A percentile compares a stretch with the other conserved stretches of the same genome.
These are phyloP conservation scores for Grigorovia humatica DNA, from an alignment of 805 yeast species.

Conservation along the genomic window DNA sequence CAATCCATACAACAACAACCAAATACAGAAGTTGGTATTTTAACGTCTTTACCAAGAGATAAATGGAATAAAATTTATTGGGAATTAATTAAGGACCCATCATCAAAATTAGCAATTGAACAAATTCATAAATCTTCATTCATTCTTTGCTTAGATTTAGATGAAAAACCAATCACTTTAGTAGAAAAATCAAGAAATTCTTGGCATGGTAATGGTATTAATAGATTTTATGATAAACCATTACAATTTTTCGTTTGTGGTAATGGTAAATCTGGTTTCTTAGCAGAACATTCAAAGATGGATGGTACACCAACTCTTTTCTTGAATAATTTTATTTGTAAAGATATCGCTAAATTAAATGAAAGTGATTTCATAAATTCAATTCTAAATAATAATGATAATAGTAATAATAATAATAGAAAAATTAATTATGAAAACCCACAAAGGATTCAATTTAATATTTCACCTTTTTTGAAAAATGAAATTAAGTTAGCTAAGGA, in stretches of 20 bases:
- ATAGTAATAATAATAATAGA: neutral
- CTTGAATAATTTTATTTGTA: slow-evolving; percentile 65
- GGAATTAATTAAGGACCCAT: slow-evolving; percentile 47
- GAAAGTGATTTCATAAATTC: slow-evolving; percentile 16
- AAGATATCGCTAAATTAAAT: slow-evolving; percentile 42
- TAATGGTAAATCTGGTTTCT: slow-evolving; percentile 83
- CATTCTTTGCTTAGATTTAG: slow-evolving; percentile 63
- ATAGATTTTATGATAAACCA: slow-evolving; percentile 89
- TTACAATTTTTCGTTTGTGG: slow-evolving; percentile 70
- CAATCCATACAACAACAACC: slow-evolving; percentile 6
- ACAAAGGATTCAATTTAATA: slow-evolving; percentile 41
- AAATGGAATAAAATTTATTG: slow-evolving; percentile 56
- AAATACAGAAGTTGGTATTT: slow-evolving; percentile 53
- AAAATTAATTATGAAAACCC: slow-evolving; percentile 1
- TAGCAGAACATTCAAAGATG: slow-evolving; percentile 96
- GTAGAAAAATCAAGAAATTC: slow-evolving; percentile 75
- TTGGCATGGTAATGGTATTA: slow-evolving; percentile 94
- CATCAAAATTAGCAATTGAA: slow-evolving; percentile 50
- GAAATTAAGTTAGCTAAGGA: slow-evolving; percentile 47
- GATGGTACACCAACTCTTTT: slow-evolving; percentile 94
- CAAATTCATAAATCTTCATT: slow-evolving; percentile 71
- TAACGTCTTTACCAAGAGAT: slow-evolving; percentile 81
- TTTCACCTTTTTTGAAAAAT: slow-evolving; percentile 40
- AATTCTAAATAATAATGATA: neutral
- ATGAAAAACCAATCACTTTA: slow-evolving; percentile 56